Conservation (phyloP, 1,284 basidiomycete species). For the Pyrrhoderma noxium region DNA sequence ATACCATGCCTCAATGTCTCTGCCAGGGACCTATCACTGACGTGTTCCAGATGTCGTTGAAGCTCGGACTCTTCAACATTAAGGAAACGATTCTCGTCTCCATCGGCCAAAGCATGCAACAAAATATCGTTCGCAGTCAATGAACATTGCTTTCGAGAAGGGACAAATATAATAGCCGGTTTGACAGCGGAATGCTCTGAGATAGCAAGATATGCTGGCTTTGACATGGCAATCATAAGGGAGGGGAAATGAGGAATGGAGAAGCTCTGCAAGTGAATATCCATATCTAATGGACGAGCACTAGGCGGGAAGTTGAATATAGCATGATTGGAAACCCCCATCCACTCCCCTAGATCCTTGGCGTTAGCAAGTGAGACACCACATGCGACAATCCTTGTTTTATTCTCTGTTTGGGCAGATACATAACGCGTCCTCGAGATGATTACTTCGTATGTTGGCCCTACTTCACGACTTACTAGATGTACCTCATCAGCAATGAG, state of each 20-base stretch:
- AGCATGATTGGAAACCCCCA: conserved; percentile 86
- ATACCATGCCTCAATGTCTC: conserved; percentile 88
- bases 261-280: conserved; percentile 96
- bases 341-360: conserved; percentile 95
- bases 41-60: conserved; percentile 81
- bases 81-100: conserved; percentile 80
- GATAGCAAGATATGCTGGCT: conserved; percentile 93
- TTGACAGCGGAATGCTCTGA: conserved; percentile 82
- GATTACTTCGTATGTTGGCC: conserved; percentile 94
- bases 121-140: conserved; percentile 90
- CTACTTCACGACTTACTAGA: conserved; percentile 86
- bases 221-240: conserved; percentile 98
- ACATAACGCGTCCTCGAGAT: conserved; percentile 94
- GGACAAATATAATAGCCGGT: conserved; percentile 90
- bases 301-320: conserved; percentile 98
- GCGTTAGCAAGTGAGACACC: conserved; percentile 96
- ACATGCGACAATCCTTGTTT: conserved; percentile 90
- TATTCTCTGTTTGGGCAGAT: conserved; percentile 87
- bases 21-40: conserved; percentile 71
- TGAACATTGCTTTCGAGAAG: conserved; percentile 89
- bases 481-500: conserved; percentile 96
- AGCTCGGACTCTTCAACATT: conserved; percentile 84
- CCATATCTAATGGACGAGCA: conserved; percentile 92
- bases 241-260: conserved; percentile 96
- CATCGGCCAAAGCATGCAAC: conserved; percentile 84